Conservation (phyloP, 768 basidiomycete genomes). For the Lentinula detonsa region DNA sequence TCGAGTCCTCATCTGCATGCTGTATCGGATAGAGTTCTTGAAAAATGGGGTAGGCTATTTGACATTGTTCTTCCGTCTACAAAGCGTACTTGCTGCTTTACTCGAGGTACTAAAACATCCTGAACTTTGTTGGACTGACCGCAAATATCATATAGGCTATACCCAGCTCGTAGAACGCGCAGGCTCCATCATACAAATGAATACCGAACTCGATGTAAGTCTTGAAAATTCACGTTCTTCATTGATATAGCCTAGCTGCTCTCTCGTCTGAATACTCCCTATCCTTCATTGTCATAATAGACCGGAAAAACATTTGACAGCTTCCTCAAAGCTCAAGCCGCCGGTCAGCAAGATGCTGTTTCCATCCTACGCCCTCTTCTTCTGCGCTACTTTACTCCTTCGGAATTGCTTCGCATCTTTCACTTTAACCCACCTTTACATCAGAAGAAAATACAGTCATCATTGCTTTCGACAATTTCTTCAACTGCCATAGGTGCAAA, state of each 20-base stretch:
- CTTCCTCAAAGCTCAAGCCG: slow-evolving; percentile 42
- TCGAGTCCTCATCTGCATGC: slow-evolving; percentile 18
- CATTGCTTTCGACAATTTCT: neutral
- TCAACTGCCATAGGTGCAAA: neutral
- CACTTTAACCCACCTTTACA: slow-evolving; percentile 32
- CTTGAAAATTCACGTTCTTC: neutral
- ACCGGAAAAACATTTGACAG: slow-evolving; percentile 52
- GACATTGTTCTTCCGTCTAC: slow-evolving; percentile 70
- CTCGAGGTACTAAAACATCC: slow-evolving; percentile 46
- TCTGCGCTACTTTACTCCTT: slow-evolving; percentile 71
- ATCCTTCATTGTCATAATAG: slow-evolving; percentile 24
- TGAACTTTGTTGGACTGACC: neutral
- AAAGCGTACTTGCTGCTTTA: slow-evolving; percentile 71
- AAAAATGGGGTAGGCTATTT: slow-evolving; percentile 75
- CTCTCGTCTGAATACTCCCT: neutral
- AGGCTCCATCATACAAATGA: slow-evolving; percentile 73
- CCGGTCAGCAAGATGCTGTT: slow-evolving; percentile 37
- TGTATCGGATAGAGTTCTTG: slow-evolving; percentile 57
- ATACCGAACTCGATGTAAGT: slow-evolving; percentile 57
- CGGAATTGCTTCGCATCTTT: slow-evolving; percentile 66
- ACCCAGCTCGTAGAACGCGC: slow-evolving; percentile 71
- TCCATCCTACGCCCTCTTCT: slow-evolving; percentile 50
- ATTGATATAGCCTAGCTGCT: neutral
- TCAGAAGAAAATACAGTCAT: no score
- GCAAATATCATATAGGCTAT: slow-evolving; percentile 42